These are phyloP conservation scores for Neurospora crassa DNA, from an alignment of 2,329 filamentous ascomycete genomes.

Conservation along the genomic window DNA sequence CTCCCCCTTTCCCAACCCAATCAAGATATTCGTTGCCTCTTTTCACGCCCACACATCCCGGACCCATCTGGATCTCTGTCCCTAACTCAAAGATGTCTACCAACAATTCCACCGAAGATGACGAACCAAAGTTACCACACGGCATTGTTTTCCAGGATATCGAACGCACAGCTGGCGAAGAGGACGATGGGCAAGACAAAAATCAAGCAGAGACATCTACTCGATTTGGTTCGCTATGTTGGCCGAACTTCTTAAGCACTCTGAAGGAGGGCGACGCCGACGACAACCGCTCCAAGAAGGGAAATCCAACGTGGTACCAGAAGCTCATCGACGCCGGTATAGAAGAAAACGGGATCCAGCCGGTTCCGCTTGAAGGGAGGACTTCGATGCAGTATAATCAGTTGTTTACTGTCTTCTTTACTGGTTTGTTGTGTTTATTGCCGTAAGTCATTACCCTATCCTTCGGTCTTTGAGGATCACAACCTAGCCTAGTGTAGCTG, in stretches of 20 bases:
- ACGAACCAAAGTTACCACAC: neutral
- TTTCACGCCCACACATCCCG: neutral
- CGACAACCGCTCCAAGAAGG: slow-evolving; percentile 19
- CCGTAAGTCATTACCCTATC: slow-evolving; percentile 35
- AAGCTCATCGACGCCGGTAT: slow-evolving; percentile 34
- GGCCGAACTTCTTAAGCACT: slow-evolving; percentile 6
- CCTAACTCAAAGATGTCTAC: neutral
- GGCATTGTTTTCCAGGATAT: neutral
- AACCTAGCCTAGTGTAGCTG: neutral
- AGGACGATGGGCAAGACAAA: neutral
- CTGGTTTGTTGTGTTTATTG: slow-evolving; percentile 44
- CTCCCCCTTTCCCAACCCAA: neutral
- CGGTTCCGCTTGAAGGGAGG: slow-evolving; percentile 43
- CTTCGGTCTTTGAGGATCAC: neutral
- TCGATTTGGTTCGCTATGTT: slow-evolving; percentile 16
- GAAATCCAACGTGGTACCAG: slow-evolving; percentile 30
- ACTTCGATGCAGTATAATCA: slow-evolving; percentile 43
- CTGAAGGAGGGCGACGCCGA: slow-evolving; percentile 24
- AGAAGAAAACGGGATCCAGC: slow-evolving; percentile 45
- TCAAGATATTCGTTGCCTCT: neutral
- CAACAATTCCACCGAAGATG: neutral
- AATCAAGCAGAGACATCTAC: neutral
- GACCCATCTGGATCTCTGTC: neutral
- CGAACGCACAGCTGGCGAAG: neutral
- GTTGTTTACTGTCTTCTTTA: slow-evolving; percentile 53